These are phyloP conservation scores for Alternaria conjuncta DNA, from an alignment of 2,329 filamentous ascomycete genomes.

Conservation along the genomic window DNA sequence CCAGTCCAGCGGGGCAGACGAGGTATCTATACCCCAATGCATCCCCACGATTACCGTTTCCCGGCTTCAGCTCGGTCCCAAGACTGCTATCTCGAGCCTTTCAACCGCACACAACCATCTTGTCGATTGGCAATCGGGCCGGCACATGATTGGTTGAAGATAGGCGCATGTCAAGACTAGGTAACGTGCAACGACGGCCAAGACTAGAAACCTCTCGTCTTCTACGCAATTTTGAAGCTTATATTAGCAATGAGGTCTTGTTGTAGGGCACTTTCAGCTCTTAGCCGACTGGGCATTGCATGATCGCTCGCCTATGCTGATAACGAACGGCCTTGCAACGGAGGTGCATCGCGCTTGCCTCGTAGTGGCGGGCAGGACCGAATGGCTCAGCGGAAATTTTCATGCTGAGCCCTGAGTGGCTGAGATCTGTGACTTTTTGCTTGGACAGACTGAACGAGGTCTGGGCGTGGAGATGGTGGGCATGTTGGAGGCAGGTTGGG, in stretches of 20 bases:
- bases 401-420: constrained; percentile 16
- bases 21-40: constrained; percentile 27
- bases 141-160: constrained; percentile 29
- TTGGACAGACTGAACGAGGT: neutral
- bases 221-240: constrained; percentile 10
- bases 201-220: constrained; percentile 10
- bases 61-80: neutral
- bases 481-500: constrained; percentile 10
- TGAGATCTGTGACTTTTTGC: neutral
- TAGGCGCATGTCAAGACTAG: constrained; percentile 15
- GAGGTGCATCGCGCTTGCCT: neutral
- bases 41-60: neutral
- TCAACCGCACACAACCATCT: constrained; percentile 5
- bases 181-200: constrained; percentile 6
- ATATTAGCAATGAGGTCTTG: constrained; percentile 8
- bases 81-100: constrained; percentile 22
- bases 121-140: neutral
- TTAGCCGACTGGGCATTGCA: constrained; percentile 14
- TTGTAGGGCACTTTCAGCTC: constrained; percentile 1
- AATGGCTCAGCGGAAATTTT: constrained; percentile 12
- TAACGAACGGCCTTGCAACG: constrained; percentile 18
- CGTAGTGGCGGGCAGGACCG: constrained; percentile 10
- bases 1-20: constrained; percentile 5
- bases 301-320: constrained; percentile 25
- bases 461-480: constrained; percentile 24